A percentile compares a stretch with the other conserved stretches of the same genome.
phyloP scores from a whole-genome alignment of 2,329 filamentous ascomycete species.

The Monosporascus sp. region DNA sequence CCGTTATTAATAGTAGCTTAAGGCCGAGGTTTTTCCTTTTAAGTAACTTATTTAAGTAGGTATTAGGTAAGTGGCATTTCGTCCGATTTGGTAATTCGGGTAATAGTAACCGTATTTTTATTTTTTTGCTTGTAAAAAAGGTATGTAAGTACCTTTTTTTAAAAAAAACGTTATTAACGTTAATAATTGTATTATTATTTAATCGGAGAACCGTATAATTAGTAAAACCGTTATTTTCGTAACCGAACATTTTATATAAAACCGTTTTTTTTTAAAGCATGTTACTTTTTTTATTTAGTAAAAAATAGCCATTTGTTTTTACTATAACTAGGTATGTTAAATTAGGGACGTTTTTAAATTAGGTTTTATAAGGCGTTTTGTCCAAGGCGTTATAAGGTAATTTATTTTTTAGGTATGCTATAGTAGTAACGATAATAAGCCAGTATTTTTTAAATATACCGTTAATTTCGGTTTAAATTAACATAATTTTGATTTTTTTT shows the following conservation, averaged over 20 bases:
- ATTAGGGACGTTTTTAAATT: background rate
- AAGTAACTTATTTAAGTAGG: background rate
- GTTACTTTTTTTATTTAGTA: background rate
- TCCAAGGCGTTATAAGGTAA: no score
- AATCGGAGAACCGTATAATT: background rate
- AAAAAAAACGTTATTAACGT: no score
- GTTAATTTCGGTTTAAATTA: background rate
- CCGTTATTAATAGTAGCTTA: background rate
- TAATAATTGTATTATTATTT: background rate
- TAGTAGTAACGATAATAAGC: background rate
- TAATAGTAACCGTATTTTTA: no score
- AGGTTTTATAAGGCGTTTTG: background rate
- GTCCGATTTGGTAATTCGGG: background rate
- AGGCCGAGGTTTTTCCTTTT: background rate
- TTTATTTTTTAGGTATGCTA: no score
- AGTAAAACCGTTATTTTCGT: background rate
- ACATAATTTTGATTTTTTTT: no score
- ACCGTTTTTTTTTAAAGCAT: no score
- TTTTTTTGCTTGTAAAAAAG: background rate
- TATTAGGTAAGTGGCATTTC: background rate
- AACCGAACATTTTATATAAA: background rate
- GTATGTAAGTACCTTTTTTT: background rate
- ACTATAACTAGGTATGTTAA: background rate
- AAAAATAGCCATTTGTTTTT: background rate
- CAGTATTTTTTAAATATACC: background rate